Evolutionary conservation across 2,329 filamentous ascomycete species (phyloP).

Genomic region (Clonostachys solani): DNA sequence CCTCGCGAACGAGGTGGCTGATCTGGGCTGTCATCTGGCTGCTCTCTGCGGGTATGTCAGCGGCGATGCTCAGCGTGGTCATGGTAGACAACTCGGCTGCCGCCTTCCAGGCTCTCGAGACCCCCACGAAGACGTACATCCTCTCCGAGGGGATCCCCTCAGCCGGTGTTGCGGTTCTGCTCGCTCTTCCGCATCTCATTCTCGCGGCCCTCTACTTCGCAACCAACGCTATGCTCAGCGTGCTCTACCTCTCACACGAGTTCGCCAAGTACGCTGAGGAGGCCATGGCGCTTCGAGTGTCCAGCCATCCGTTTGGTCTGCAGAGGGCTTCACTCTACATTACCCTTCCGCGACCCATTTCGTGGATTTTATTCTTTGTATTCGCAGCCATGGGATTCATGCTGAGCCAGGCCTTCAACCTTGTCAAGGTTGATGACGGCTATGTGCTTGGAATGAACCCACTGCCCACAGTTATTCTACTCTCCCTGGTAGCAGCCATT

Average conservation of each 20-base stretch:
- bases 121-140: slow-evolving; percentile 26
- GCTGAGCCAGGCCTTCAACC: slow-evolving; percentile 38
- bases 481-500: slow-evolving; percentile 31
- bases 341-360: slow-evolving; percentile 41
- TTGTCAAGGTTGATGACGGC: slow-evolving; percentile 18
- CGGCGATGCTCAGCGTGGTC: slow-evolving; percentile 30
- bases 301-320: slow-evolving; percentile 33
- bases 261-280: slow-evolving; percentile 34
- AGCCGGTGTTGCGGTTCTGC: slow-evolving; percentile 28
- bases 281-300: slow-evolving; percentile 34
- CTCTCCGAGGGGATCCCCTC: slow-evolving; percentile 14
- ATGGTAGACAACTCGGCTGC: slow-evolving; percentile 15
- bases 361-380: slow-evolving; percentile 36
- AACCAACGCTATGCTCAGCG: slow-evolving; percentile 39
- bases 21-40: slow-evolving; percentile 33
- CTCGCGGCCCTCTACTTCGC: slow-evolving; percentile 41
- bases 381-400: slow-evolving; percentile 39
- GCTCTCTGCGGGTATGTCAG: slow-evolving; percentile 26
- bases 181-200: slow-evolving; percentile 42
- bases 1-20: slow-evolving; percentile 36
- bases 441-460: slow-evolving; percentile 35
- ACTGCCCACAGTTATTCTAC: slow-evolving; percentile 32
- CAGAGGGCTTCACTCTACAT: slow-evolving; percentile 44
- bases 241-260: slow-evolving; percentile 46
- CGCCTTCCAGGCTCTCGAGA: slow-evolving; percentile 30